Conservation (phyloP, 2,329 filamentous ascomycete genomes). For the Magnaporthiopsis poae region DNA sequence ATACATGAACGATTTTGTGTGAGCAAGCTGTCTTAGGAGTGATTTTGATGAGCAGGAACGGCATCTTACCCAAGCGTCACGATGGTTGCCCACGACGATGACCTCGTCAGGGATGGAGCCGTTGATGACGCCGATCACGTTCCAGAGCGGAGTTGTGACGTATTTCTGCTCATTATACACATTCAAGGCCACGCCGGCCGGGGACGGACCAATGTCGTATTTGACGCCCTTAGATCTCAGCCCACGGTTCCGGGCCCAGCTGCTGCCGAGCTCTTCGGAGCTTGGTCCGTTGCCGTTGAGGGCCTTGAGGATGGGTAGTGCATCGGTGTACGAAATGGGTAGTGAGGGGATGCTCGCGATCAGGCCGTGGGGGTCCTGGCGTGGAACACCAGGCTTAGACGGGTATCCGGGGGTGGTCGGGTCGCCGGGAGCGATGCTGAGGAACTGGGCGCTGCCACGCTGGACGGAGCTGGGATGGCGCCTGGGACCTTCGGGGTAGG, state of each 20-base stretch:
- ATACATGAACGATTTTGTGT: not conserved
- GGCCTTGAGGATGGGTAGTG: constrained; percentile 75
- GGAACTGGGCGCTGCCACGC: constrained; percentile 73
- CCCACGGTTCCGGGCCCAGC: constrained; percentile 62
- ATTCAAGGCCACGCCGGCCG: constrained; percentile 57
- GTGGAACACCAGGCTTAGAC: constrained; percentile 77
- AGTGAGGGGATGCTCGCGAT: constrained; percentile 83
- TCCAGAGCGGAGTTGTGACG: constrained; percentile 72
- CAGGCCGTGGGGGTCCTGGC: constrained; percentile 56
- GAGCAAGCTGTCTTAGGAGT: not conserved
- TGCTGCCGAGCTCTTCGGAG: constrained; percentile 60
- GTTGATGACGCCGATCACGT: constrained; percentile 87
- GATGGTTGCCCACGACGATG: constrained; percentile 74
- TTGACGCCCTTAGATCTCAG: constrained; percentile 70
- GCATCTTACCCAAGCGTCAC: constrained; percentile 67
- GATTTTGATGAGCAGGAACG: not conserved
- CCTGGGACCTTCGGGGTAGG: constrained; percentile 79
- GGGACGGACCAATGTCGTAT: constrained; percentile 78
- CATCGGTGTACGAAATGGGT: constrained; percentile 81
- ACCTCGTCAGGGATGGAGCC: constrained; percentile 78
- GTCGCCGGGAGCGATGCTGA: constrained; percentile 61
- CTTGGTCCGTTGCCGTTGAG: constrained; percentile 81
- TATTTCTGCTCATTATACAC: constrained; percentile 74
- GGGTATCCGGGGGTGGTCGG: constrained; percentile 91
- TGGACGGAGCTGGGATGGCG: constrained; percentile 83